Base-by-base conservation (phyloP, 1,284 basidiomycete genomes). In the Acaromyces ingoldii region DNA sequence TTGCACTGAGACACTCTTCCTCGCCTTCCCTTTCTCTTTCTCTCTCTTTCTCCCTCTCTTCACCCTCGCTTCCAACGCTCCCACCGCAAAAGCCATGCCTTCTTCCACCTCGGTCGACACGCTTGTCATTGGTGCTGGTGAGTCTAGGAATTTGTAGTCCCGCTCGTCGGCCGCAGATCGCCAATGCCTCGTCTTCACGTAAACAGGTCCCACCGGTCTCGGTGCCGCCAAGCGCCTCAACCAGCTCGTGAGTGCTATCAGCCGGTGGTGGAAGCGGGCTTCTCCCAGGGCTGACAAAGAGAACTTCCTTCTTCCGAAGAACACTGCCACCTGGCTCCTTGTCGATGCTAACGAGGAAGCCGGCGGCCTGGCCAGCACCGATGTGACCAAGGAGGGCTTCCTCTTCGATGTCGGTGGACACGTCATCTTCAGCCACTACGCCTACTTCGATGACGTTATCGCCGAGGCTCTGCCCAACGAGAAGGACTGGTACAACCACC, bases 391-490 rank as follows among this genome's bases (percentile, higher is more conserved):
- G 7, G 78, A 81, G 62, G 80, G 80, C n/a, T 81, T 81, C 76
- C 72, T 80, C 48, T 81, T 80, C 61, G 80, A 81, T 62, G 79
- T 80, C 30, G 79, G 80, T 41, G 79, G 80, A 25, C 80, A 81
- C 68, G 80, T 81, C 61, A 81, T 81, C 61, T 81, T 81, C 65
- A 80, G 79, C 13, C 80, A 81, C 72, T 81, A 81, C 65, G 72
- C 76, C 28, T 80, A 80, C 75, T 80, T 80, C 67, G 79, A 81
- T 71, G 79, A 81, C 58, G 71, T 74, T 52, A 75, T 81, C 59
- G 54, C 77, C 54, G 75, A 79, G 60, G 80, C 80, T 1, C 69
- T 81, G 11, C 80, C 80, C 13, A 49, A 66, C 40, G 52, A 63
- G 34, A 62, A 66, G 6, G 78, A 81, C 68, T 81, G 80, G 80